These are phyloP conservation scores for Gamarada debralockiae DNA, from an alignment of 495 filamentous ascomycete genomes.

Conservation along the genomic window DNA sequence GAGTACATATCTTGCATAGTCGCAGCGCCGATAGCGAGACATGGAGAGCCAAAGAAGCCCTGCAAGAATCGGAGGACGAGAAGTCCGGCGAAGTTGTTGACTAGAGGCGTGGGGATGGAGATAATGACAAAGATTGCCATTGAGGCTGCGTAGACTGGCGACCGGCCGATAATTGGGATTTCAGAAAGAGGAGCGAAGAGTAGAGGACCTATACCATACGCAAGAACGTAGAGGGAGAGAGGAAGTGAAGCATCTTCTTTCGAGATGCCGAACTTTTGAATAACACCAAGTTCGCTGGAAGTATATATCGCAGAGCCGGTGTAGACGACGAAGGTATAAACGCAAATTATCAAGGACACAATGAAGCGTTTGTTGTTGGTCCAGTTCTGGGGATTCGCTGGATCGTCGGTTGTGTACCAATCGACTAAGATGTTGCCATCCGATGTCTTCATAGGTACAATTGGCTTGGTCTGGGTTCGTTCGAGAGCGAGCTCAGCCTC, in stretches of 20 bases:
- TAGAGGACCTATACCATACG: conserved; percentile 51
- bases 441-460: conserved; percentile 35
- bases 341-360: conserved; percentile 47
- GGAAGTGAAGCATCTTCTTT: conserved; percentile 50
- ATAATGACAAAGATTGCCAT: conserved; percentile 70
- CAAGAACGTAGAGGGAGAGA: conserved; percentile 55
- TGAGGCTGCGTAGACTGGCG: conserved; percentile 66
- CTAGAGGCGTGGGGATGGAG: conserved; percentile 72
- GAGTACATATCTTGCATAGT: conserved; percentile 77
- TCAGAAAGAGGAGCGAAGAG: conserved; percentile 41
- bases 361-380: conserved; percentile 31
- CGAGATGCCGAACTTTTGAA: conserved; percentile 45
- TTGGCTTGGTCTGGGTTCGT: conserved; percentile 42
- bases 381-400: conserved; percentile 54
- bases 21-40: conserved; percentile 71
- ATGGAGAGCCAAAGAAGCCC: conserved; percentile 72
- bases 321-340: conserved; percentile 47
- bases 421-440: conserved; percentile 54
- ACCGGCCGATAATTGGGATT: conserved; percentile 62
- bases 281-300: conserved; percentile 38
- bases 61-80: conserved; percentile 71
- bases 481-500: conserved; percentile 38
- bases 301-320: conserved; percentile 48
- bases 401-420: conserved; percentile 42
- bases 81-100: conserved; percentile 67